Evolutionary conservation across 192 early-diverging fungal genomes (phyloP).

Genomic region (Coemansia javaensis): DNA sequence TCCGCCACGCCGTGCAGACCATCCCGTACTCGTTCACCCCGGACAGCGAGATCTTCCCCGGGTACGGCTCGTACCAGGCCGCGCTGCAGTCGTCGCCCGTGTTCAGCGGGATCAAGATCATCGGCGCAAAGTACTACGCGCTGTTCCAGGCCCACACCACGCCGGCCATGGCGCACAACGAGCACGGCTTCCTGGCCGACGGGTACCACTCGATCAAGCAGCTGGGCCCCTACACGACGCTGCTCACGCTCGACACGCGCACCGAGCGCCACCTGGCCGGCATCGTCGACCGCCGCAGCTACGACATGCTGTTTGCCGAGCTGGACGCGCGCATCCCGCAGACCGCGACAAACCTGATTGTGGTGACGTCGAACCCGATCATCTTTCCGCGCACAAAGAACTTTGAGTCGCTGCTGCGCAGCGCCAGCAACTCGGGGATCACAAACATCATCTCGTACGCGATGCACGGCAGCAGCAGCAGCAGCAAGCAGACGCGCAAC

Average conservation of each 20-base stretch:
- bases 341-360: constrained; percentile 63
- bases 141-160: constrained; percentile 84
- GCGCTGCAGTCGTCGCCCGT: constrained; percentile 61
- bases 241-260: constrained; percentile 70
- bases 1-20: constrained; percentile 60
- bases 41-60: constrained; percentile 80
- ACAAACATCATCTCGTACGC: constrained; percentile 46
- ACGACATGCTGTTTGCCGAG: constrained; percentile 55
- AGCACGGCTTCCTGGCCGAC: constrained; percentile 52
- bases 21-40: constrained; percentile 75
- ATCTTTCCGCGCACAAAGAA: constrained; percentile 68
- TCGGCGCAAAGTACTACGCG: constrained; percentile 70
- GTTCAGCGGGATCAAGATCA: constrained; percentile 61
- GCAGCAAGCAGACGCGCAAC: constrained; percentile 24
- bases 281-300: constrained; percentile 60
- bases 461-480: constrained; percentile 17
- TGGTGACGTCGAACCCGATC: constrained; percentile 65
- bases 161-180: constrained; percentile 51
- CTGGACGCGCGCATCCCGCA: constrained; percentile 53
- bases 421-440: constrained; percentile 47
- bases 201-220: constrained; percentile 61
- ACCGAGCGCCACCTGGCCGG: constrained; percentile 63
- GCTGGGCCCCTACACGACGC: constrained; percentile 61
- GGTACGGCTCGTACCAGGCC: constrained; percentile 65
- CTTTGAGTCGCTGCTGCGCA: constrained; percentile 62